These are phyloP conservation scores for Spathaspora girioi DNA, from an alignment of 805 yeast species.

Conservation along the genomic window DNA sequence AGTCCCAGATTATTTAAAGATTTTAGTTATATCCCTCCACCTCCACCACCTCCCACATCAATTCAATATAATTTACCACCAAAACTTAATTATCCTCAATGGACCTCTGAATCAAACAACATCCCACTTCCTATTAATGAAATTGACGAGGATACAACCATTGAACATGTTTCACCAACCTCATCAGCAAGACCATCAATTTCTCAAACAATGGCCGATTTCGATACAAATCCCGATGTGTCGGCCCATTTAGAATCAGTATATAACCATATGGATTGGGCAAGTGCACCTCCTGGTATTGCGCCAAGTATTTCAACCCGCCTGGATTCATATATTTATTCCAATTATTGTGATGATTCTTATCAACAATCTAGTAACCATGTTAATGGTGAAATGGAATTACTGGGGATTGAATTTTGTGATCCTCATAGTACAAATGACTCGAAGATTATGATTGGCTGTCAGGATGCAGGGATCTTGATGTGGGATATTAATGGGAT, in stretches of 20 bases:
- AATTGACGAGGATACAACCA: not conserved
- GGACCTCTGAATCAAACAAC: not conserved
- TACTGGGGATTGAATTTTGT: constrained; percentile 38
- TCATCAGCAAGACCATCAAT: constrained; percentile 12
- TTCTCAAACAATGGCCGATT: not conserved
- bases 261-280: constrained; percentile 2
- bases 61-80: constrained; percentile 16
- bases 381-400: constrained; percentile 42
- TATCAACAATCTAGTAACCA: constrained; percentile 21
- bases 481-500: constrained; percentile 37
- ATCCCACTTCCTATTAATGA: not conserved
- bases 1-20: constrained; percentile 38
- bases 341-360: constrained; percentile 10
- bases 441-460: constrained; percentile 32
- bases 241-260: constrained; percentile 5
- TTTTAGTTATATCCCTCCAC: constrained; percentile 30
- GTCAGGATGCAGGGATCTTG: constrained; percentile 39
- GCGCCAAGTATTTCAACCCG: not conserved
- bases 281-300: constrained; percentile 1
- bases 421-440: constrained; percentile 12
- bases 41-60: constrained; percentile 6
- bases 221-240: constrained; percentile 3
- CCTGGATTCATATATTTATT: constrained; percentile 1
- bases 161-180: constrained; percentile 11
- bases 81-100: constrained; percentile 13